Percentiles rank a stretch among this genome's conserved stretches.
Conservation (phyloP, 805 yeast genomes). For the Metschnikowia vanudenii region DNA sequence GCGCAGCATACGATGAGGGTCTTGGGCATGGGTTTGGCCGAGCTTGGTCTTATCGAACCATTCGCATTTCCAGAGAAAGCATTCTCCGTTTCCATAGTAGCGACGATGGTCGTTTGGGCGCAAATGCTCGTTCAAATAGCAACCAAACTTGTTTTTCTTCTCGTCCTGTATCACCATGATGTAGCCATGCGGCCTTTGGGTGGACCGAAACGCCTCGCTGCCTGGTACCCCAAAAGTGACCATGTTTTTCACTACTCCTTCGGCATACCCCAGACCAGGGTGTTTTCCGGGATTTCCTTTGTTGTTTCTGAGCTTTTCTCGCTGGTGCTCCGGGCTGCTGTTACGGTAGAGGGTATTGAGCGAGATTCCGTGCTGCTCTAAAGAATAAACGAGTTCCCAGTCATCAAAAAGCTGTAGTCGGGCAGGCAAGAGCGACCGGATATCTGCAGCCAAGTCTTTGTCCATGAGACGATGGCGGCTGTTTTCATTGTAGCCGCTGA, state of each 20-base stretch:
- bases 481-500: constrained; percentile 57
- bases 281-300: constrained; percentile 16
- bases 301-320: constrained; percentile 17
- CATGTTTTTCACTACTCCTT: constrained; percentile 31
- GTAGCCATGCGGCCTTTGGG: constrained; percentile 59
- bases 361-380: constrained; percentile 91
- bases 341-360: constrained; percentile 70
- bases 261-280: constrained; percentile 34
- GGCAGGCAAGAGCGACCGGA: constrained; percentile 71
- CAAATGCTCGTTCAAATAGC: constrained; percentile 70
- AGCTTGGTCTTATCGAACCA: constrained; percentile 27
- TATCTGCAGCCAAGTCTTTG: constrained; percentile 68
- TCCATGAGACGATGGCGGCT: constrained; percentile 61
- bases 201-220: constrained; percentile 15
- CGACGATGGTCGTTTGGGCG: constrained; percentile 69
- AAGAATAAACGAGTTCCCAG: constrained; percentile 79
- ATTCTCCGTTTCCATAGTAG: constrained; percentile 92
- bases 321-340: constrained; percentile 45
- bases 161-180: constrained; percentile 70
- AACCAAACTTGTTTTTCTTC: constrained; percentile 67
- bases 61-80: constrained; percentile 85
- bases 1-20: constrained; percentile 24
- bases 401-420: constrained; percentile 72
- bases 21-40: constrained; percentile 10
- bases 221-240: constrained; percentile 23